Evolutionary conservation across 257 asterid genomes (phyloP), one percentile per base, ranked within the genome.

Genomic region (Lavandula angustifolia): DNA sequence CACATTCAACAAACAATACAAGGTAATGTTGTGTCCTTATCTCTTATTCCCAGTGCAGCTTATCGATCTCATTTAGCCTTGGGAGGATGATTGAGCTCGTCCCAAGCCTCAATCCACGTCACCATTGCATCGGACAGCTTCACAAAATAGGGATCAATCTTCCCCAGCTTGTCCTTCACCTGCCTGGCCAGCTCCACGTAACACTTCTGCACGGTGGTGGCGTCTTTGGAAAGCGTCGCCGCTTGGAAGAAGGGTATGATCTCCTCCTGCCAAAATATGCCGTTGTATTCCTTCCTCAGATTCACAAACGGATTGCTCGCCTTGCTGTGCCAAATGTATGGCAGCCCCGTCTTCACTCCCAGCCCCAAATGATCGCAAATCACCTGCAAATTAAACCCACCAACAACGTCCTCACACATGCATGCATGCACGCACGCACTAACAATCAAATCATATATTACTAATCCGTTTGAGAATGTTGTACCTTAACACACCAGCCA

Each of bases 181-280:
- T 83, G 94, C 35, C 73, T 85, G 18, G 95, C 69, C 13, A 89
- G 80, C 67, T 89, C 96, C 9, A 86, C 13, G 60, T 86, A 84
- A 62, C 96, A 89, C 47, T 89, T 82, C 69, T 89, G 96, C 35
- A 89, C 95, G 1, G 95, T 86, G n/a, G 92, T 84, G 2, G 80
- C 74, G n/a, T 84, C 91, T 65, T 89, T 86, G 0, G 94, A 83
- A 2, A 89, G 88, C 0, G 69, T 78, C 4, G 83, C 75, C 0
- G 73, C 40, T 62, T 91, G 98, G 78, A 91, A 91, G 81, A 91
- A 88, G 0, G 98, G 98, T 32, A 91, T 91, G 60, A 84, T 86
- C 73, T 91, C 98, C 67, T 91, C 96, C 76, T 91, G 98, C 98
- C 98, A 91, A 75, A 84, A 91, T 11, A 91, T 91, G 18, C 98